Evolutionary conservation across 2,329 filamentous ascomycete genomes (phyloP).

Genomic region (Fusarium camptoceras): DNA sequence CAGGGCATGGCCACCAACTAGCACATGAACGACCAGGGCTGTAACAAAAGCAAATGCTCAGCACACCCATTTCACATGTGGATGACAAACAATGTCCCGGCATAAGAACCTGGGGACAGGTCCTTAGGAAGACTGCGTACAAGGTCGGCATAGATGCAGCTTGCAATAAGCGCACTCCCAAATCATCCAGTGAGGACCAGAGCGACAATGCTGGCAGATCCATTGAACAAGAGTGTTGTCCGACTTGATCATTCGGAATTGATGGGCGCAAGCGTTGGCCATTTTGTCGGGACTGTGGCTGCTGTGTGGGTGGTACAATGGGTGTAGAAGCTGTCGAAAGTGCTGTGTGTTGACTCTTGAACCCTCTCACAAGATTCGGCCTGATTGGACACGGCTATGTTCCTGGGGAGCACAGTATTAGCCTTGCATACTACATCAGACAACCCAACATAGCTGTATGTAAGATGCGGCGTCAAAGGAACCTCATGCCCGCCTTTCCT

Average conservation of each 20-base stretch:
- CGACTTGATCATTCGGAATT: conserved; percentile 74
- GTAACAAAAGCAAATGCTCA: conserved; percentile 8
- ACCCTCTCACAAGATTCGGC: conserved; percentile 38
- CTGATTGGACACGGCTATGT: conserved; percentile 41
- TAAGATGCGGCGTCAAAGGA: conserved; percentile 19
- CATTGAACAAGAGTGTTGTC: conserved; percentile 74
- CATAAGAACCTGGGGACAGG: conserved; percentile 15
- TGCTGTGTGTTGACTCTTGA: conserved; percentile 23
- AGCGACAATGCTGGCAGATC: conserved; percentile 73
- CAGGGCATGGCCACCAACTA: conserved; percentile 34
- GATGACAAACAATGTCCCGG: conserved; percentile 35
- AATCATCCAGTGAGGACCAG: conserved; percentile 75
- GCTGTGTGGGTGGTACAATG: conserved; percentile 28
- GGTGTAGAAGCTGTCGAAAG: conserved; percentile 36
- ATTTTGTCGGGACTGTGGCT: conserved; percentile 52
- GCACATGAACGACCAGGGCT: conserved; percentile 28
- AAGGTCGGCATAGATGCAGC: conserved; percentile 71
- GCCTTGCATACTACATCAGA: conserved; percentile 39
- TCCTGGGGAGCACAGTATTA: conserved; percentile 39
- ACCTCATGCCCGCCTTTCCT: conserved; percentile 20
- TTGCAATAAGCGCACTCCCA: conserved; percentile 78
- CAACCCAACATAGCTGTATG: conserved; percentile 22
- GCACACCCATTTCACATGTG: conserved; percentile 30
- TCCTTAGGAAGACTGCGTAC: conserved; percentile 57
- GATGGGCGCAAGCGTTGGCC: conserved; percentile 69